These are phyloP conservation scores for Coriaria nepalensis DNA, from an alignment of 306 rosid genomes.

Conservation along the genomic window DNA sequence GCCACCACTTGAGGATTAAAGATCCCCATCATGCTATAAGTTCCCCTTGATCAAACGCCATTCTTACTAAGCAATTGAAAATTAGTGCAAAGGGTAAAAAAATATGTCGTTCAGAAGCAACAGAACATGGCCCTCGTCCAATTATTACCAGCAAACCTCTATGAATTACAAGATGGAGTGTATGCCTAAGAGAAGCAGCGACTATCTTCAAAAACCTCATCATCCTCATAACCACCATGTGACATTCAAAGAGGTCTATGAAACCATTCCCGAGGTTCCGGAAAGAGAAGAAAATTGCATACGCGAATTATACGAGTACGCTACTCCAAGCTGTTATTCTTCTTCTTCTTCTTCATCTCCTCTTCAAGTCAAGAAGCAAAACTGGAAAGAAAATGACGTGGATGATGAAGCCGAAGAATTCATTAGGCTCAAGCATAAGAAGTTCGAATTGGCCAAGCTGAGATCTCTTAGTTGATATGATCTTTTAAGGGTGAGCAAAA, in stretches of 20 bases:
- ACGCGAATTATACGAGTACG: too few species aligned
- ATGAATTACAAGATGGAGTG: constrained; percentile 3
- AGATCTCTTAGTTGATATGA: not conserved
- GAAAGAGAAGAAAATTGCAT: too few species aligned
- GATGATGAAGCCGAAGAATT: constrained; percentile 54
- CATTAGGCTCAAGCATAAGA: constrained; percentile 39
- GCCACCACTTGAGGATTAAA: too few species aligned
- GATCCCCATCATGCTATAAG: too few species aligned
- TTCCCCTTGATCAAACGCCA: not conserved
- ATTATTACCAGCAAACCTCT: too few species aligned
- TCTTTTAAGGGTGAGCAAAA: too few species aligned
- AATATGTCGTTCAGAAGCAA: constrained; percentile 7
- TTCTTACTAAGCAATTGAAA: not conserved
- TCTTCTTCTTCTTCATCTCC: too few species aligned
- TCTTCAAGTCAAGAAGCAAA: too few species aligned
- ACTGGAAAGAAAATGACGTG: too few species aligned
- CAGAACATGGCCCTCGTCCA: too few species aligned
- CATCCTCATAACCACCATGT: constrained; percentile 6
- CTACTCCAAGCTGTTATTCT: too few species aligned
- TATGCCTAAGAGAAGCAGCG: constrained; percentile 7
- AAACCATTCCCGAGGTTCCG: too few species aligned
- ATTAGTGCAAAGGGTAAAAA: not conserved
- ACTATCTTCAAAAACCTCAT: not conserved
- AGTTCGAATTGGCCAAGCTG: constrained; percentile 20
- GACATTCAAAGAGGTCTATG: constrained; percentile 5